Percentiles rank a stretch among this genome's conserved stretches.
Evolutionary conservation across 257 asterid genomes (phyloP).

Genomic region (Capsicum baccatum): DNA sequence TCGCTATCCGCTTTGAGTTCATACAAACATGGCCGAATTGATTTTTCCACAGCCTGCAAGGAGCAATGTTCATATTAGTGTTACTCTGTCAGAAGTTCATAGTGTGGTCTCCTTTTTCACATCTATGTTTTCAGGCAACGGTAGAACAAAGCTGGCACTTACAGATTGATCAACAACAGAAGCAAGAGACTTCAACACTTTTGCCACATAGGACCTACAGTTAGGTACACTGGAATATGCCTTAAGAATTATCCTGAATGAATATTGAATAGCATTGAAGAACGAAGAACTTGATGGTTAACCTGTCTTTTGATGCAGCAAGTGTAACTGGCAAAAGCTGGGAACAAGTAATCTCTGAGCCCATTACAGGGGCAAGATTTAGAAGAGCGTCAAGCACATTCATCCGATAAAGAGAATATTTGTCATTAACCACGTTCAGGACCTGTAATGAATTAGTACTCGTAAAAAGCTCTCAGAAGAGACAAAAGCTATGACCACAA

Average conservation of each 20-base stretch:
- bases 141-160: slow-evolving; percentile 37
- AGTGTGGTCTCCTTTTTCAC: neutral
- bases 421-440: slow-evolving; percentile 52
- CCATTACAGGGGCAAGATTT: slow-evolving; percentile 57
- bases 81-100: neutral
- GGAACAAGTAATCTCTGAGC: slow-evolving; percentile 49
- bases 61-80: neutral
- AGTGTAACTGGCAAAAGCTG: slow-evolving; percentile 52
- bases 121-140: neutral
- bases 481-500: neutral
- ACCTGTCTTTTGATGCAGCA: slow-evolving; percentile 80
- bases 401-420: slow-evolving; percentile 57
- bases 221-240: slow-evolving; percentile 72
- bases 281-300: slow-evolving; percentile 19
- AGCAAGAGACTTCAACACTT: slow-evolving; percentile 74
- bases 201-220: slow-evolving; percentile 80
- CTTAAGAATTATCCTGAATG: neutral
- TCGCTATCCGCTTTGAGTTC: slow-evolving; percentile 83
- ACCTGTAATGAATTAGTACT: slow-evolving; percentile 37
- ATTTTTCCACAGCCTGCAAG: slow-evolving; percentile 71
- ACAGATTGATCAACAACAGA: slow-evolving; percentile 79
- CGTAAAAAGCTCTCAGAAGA: neutral
- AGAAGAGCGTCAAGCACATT: slow-evolving; percentile 50
- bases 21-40: slow-evolving; percentile 65
- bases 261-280: slow-evolving; percentile 20